These are phyloP conservation scores for Knufia fluminis DNA, from an alignment of 2,329 filamentous ascomycete genomes.

Conservation along the genomic window DNA sequence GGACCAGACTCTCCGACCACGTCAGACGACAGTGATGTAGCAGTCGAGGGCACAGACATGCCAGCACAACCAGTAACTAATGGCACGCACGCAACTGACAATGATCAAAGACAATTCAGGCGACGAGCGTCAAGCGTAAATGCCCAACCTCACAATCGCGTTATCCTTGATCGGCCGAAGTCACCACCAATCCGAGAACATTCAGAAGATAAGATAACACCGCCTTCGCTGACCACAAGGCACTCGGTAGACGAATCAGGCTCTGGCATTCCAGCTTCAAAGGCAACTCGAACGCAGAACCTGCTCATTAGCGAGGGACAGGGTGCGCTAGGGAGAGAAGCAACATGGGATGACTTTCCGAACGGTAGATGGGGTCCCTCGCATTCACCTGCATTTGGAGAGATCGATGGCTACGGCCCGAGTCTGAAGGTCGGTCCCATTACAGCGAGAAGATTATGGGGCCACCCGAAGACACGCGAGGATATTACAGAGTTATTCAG, in stretches of 20 bases:
- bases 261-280: slow-evolving; percentile 60
- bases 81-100: neutral
- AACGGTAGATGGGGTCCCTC: slow-evolving; percentile 95
- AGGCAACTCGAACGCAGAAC: slow-evolving; percentile 74
- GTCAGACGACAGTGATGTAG: slow-evolving; percentile 30
- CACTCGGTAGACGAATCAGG: slow-evolving; percentile 65
- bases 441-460: slow-evolving; percentile 78
- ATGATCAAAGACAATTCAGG: slow-evolving; percentile 26
- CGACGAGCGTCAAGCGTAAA: slow-evolving; percentile 69
- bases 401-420: slow-evolving; percentile 98
- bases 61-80: neutral
- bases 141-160: slow-evolving; percentile 75
- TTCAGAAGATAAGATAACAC: slow-evolving; percentile 14
- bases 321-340: slow-evolving; percentile 79
- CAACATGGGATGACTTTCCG: slow-evolving; percentile 97
- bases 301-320: slow-evolving; percentile 91
- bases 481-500: slow-evolving; percentile 78
- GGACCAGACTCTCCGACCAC: slow-evolving; percentile 32
- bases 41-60: slow-evolving; percentile 28
- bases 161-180: slow-evolving; percentile 59
- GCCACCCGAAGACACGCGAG: slow-evolving; percentile 55
- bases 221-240: slow-evolving; percentile 29
- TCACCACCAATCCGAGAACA: neutral
- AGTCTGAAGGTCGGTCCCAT: slow-evolving; percentile 82
- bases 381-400: slow-evolving; percentile 83